A percentile compares a stretch with the other conserved stretches of the same genome.
These are phyloP conservation scores for Usnea hakonensis DNA, from an alignment of 495 filamentous ascomycete species.

Conservation along the genomic window DNA sequence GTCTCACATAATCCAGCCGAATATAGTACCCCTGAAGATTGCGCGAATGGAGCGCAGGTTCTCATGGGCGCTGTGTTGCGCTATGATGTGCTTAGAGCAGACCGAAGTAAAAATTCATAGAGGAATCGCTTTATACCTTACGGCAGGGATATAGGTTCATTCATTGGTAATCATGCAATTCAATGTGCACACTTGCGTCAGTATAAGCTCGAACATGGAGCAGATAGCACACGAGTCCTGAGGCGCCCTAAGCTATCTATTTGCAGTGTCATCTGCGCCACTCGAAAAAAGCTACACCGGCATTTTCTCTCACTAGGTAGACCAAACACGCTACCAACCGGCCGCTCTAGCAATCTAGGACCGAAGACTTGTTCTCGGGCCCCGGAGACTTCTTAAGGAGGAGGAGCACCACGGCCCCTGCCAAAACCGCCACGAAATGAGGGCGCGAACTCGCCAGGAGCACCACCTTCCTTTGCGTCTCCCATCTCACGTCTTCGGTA, in stretches of 20 bases:
- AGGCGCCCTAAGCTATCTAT: constrained; percentile 3
- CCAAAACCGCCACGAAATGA: constrained; percentile 93
- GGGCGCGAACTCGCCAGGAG: constrained; percentile 90
- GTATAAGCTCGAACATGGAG: not conserved
- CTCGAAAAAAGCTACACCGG: constrained; percentile 37
- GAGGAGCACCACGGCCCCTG: constrained; percentile 75
- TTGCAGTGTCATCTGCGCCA: constrained; percentile 38
- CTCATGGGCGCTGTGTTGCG: constrained; percentile 51
- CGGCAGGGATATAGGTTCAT: not conserved
- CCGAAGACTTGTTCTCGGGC: no score
- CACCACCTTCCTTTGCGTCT: constrained; percentile 85
- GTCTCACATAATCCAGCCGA: constrained; percentile 59
- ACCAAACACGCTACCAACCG: constrained; percentile 34
- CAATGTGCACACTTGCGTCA: not conserved
- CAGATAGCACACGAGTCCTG: not conserved
- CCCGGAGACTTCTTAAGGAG: constrained; percentile 35
- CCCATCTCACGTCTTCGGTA: constrained; percentile 83
- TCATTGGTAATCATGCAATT: not conserved
- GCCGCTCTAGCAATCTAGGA: constrained; percentile 2
- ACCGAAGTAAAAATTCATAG: constrained; percentile 1
- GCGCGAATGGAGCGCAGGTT: constrained; percentile 55
- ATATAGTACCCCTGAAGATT: constrained; percentile 53
- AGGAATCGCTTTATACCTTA: constrained; percentile 28
- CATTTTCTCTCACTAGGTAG: constrained; percentile 46
- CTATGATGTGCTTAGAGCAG: constrained; percentile 42